Evolutionary conservation across 306 rosid species (phyloP), one percentile per base, ranked within the genome.

Genomic region (Quillaja saponaria): DNA sequence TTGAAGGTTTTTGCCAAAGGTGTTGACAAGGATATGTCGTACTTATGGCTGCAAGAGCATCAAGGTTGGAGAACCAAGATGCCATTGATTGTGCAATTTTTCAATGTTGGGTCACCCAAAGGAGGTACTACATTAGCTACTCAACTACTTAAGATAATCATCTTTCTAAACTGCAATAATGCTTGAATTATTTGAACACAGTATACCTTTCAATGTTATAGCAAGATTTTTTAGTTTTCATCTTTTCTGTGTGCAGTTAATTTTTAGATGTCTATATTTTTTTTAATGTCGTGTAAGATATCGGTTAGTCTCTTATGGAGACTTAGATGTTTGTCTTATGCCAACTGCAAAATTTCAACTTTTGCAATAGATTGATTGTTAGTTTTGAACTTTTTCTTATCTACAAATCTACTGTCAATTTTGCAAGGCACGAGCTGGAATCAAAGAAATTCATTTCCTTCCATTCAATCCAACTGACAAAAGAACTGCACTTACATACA

Each of bases 31-130:
- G 86, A 84, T 19, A 64, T 58, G 79, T 87, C 72, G 82, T 84
- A 42, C 86, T 84, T 33, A 80, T 87, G 91, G 91, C 95, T 55
- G 91, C 88, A 53, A 84, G 95, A 73, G 91, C 91, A 49, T 87
- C 91, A 31, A 84, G 95, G 75, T 53, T 73, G 47, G 95, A 87
- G 69, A 84, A 82, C 63, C 95, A 84, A 49, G 95, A 84, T 60
- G 95, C 95, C 19, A 87, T 87, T 68, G 95, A 87, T 66, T 5
- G 80, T 25, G 88, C 88, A 37, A 84, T 87, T 31, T 87, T 70
- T 71, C 88, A 17, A 82, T 84, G 91, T 82, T 87, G 74, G 78
- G 78, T 40, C 90, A 84, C 65, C 95, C 95, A 40, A 80, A 80
- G 49, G 88, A 87, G 95, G 88, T 87, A 77, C 31, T 47, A 21